Base-by-base conservation (phyloP, 345 rosid genomes). In the Populus ilicifolia region DNA sequence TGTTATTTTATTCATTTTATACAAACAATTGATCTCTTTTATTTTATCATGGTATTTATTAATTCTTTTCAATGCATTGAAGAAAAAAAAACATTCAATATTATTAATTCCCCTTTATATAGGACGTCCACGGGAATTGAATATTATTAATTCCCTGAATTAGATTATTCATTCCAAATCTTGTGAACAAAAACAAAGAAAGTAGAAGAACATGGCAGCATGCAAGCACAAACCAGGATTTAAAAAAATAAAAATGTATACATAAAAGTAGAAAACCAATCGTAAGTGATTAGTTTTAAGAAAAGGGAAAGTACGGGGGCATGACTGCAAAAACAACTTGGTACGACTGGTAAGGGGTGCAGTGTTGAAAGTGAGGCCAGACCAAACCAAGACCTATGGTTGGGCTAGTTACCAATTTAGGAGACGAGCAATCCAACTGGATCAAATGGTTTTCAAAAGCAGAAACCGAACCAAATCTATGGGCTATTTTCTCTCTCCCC, bases 361-460 rank as follows among this genome's bases (percentile, higher is more conserved):
- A 17, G 54, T 5, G 75, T 2, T 30, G 9, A 63, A 56, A 79
- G 69, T 68, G 56, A 23, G 6, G 56, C 10, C 8, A 33, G 8
- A 66, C 61, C 76, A 54, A 76, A 79, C 75, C 70, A 33, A 1
- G 52, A 29, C 30, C 0, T 63, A 27, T 12, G 81, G 79, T 25
- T 39, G 62, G 63, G 75, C 50, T 76, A 30, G 73, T 74, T 61
- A 48, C 18, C 20, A 43, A 8, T 67, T 71, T 39, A 33, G 20
- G 36, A 4, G 18, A 11, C 14, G 23, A 10, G 27, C 38, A 8
- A 39, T 61, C 76, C 16, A 63, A 71, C 67, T 75, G 72, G 62
- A 67, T 68, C 75, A 82, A 72, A 81, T 81, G 85, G 85, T 79
- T 81, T 86, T 54, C 21, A 10, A 43, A 43, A 43, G 12, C 11